Evolutionary conservation across 768 basidiomycete species (phyloP).

Genomic region (Phanerochaete carnosa): DNA sequence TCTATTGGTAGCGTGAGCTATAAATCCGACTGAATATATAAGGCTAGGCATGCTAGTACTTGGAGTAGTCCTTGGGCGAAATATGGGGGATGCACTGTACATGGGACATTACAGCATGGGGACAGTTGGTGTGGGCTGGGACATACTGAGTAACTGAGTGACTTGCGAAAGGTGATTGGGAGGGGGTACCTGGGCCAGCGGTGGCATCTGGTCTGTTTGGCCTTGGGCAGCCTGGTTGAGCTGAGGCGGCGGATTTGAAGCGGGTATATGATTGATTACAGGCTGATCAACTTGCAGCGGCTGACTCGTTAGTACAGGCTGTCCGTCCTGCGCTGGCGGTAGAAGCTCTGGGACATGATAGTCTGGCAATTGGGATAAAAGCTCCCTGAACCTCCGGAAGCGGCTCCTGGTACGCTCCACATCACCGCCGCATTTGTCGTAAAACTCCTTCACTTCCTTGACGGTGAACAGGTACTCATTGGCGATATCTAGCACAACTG

Average conservation of each 20-base stretch:
- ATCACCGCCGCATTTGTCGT: constrained; percentile 70
- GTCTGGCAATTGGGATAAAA: constrained; percentile 24
- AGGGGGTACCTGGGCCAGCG: background rate
- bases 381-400: constrained; percentile 66
- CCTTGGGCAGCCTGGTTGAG: background rate
- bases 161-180: background rate
- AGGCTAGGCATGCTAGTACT: background rate
- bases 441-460: constrained; percentile 77
- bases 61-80: background rate
- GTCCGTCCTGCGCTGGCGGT: background rate
- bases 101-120: background rate
- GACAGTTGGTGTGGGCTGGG: background rate
- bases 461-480: constrained; percentile 65
- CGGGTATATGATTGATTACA: background rate
- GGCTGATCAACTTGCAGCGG: background rate
- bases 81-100: background rate
- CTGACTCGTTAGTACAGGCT: background rate
- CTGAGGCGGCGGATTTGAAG: background rate
- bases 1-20: background rate
- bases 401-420: constrained; percentile 61
- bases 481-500: constrained; percentile 63
- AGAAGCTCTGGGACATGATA: constrained; percentile 7
- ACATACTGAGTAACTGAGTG: background rate
- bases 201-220: background rate
- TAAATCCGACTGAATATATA: background rate